phyloP scores from a whole-genome alignment of 257 asterid genomes.

The Mentha longifolia region DNA sequence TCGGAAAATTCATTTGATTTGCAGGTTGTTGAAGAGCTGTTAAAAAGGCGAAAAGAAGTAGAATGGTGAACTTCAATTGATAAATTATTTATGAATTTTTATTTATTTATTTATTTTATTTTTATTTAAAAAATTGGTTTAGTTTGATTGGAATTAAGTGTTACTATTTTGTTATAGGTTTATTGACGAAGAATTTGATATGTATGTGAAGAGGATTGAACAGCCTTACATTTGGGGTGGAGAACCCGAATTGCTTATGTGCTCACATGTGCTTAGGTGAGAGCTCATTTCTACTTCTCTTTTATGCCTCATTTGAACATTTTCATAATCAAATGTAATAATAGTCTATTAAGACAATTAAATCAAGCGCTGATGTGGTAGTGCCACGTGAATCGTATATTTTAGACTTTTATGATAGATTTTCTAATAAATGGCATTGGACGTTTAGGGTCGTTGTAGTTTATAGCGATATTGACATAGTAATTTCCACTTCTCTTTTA shows the following conservation, averaged over 20 bases:
- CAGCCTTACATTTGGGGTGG: conserved; percentile 93
- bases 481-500: too few species aligned
- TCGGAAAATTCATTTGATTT: neutral
- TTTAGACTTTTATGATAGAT: too few species aligned
- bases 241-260: conserved; percentile 84
- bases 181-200: conserved; percentile 84
- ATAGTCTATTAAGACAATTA: too few species aligned
- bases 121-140: neutral
- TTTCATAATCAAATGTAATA: too few species aligned
- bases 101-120: too few species aligned
- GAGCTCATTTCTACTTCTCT: conserved; percentile 22
- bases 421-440: too few species aligned
- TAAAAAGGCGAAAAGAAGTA: conserved; percentile 78
- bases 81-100: too few species aligned
- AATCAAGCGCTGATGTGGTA: too few species aligned
- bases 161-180: conserved; percentile 45
- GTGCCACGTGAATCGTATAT: too few species aligned
- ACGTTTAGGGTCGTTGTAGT: too few species aligned
- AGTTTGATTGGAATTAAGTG: neutral
- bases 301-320: too few species aligned
- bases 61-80: conserved; percentile 55
- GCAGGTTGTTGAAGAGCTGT: conserved; percentile 85
- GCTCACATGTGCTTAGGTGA: conserved; percentile 86
- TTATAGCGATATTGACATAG: too few species aligned
- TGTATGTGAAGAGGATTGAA: conserved; percentile 65